Evolutionary conservation across 768 basidiomycete species (phyloP).

Genomic region (Lentinula guzmanii): DNA sequence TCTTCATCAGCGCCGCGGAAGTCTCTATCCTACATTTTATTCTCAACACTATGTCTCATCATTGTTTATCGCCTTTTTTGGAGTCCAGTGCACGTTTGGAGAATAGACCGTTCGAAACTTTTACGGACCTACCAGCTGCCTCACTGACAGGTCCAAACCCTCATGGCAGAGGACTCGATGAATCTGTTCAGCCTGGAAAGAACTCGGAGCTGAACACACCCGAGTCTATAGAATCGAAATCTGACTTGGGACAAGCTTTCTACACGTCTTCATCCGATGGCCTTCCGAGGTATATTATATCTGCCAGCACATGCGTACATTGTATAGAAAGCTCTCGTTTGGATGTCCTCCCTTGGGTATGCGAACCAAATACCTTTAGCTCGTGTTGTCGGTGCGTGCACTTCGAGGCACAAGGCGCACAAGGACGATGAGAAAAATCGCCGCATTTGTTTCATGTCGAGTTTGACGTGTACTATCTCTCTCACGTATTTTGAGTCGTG

Average conservation of each 20-base stretch:
- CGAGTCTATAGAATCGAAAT: not conserved
- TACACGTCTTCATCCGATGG: not conserved
- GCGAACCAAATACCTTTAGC: too few species aligned
- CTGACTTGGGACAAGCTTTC: not conserved
- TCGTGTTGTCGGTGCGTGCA: too few species aligned
- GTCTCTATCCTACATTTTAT: not conserved
- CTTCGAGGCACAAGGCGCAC: too few species aligned
- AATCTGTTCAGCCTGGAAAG: not conserved
- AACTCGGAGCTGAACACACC: not conserved
- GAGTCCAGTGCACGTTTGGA: not conserved
- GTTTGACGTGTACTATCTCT: too few species aligned
- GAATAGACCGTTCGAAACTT: not conserved
- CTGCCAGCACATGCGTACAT: not conserved
- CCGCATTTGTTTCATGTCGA: too few species aligned
- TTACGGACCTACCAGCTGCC: not conserved
- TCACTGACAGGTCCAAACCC: too few species aligned
- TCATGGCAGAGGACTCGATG: too few species aligned
- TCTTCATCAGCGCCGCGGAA: not conserved
- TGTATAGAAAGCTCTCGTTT: not conserved
- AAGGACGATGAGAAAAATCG: too few species aligned
- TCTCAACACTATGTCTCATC: not conserved
- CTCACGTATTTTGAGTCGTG: too few species aligned
- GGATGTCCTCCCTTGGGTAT: not conserved
- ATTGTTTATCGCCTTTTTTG: too few species aligned
- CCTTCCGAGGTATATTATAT: not conserved